Conservation (phyloP, 2,329 filamentous ascomycete genomes). For the Taxawa tesnikishii region DNA sequence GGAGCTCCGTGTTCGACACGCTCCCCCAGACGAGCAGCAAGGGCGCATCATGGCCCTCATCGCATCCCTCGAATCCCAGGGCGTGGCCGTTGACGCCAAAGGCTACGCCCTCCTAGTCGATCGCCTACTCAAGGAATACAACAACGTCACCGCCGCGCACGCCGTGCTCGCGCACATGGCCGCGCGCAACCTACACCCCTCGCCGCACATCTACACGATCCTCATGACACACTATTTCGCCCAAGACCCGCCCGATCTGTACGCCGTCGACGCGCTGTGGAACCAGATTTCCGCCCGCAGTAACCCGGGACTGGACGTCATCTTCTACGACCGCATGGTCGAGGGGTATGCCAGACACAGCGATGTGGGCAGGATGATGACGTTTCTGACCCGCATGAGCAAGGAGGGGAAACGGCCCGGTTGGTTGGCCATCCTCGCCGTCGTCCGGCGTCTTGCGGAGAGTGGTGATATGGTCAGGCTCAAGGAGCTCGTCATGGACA, state of each 20-base stretch:
- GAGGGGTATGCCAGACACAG: constrained; percentile 47
- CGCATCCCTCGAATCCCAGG: constrained; percentile 42
- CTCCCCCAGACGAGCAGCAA: constrained; percentile 37
- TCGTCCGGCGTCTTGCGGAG: constrained; percentile 25
- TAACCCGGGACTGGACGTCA: constrained; percentile 29
- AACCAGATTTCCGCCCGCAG: constrained; percentile 26
- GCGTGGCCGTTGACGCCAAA: constrained; percentile 47
- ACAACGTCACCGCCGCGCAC: constrained; percentile 39
- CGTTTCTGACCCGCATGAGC: constrained; percentile 26
- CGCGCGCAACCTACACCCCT: constrained; percentile 37
- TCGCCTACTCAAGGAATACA: constrained; percentile 39
- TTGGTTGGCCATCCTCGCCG: constrained; percentile 26
- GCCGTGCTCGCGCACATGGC: constrained; percentile 53
- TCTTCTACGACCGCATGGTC: constrained; percentile 60
- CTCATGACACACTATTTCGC: constrained; percentile 57
- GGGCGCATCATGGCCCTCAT: constrained; percentile 43
- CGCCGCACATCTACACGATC: constrained; percentile 61
- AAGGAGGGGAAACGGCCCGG: constrained; percentile 27
- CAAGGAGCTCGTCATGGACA: constrained; percentile 23
- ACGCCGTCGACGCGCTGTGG: constrained; percentile 49
- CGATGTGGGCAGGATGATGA: constrained; percentile 35
- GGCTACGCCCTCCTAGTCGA: constrained; percentile 62
- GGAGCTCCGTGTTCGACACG: constrained; percentile 32
- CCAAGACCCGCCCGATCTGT: constrained; percentile 38
- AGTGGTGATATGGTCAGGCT: constrained; percentile 22